Evolutionary conservation across 2,329 filamentous ascomycete species (phyloP).

Genomic region (Calycina marina): DNA sequence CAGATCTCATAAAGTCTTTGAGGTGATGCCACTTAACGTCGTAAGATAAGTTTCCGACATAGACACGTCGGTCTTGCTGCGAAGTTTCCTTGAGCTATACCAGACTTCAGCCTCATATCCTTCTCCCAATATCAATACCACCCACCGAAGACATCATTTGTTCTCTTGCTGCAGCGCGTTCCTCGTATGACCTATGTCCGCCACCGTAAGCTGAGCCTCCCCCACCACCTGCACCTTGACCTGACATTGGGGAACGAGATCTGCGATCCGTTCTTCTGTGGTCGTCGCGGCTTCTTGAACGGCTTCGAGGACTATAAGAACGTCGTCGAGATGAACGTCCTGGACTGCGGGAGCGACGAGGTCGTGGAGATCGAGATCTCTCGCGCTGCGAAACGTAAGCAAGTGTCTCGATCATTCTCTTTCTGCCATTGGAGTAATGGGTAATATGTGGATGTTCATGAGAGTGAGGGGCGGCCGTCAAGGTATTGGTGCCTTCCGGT

Average conservation of each 20-base stretch:
- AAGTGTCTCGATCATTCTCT: slow-evolving; percentile 19
- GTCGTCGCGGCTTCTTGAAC: slow-evolving; percentile 65
- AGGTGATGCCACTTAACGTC: slow-evolving; percentile 99
- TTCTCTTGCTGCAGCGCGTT: slow-evolving; percentile 70
- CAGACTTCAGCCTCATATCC: neutral
- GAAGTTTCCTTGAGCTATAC: slow-evolving; percentile 83
- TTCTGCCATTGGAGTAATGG: slow-evolving; percentile 4
- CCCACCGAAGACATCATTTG: slow-evolving; percentile 57
- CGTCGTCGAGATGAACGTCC: slow-evolving; percentile 53
- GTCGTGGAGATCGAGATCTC: slow-evolving; percentile 72
- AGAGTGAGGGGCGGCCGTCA: neutral
- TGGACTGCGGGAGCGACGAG: slow-evolving; percentile 42
- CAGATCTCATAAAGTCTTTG: slow-evolving; percentile 99
- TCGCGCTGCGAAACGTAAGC: slow-evolving; percentile 49
- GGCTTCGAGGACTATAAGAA: slow-evolving; percentile 66
- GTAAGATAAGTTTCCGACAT: slow-evolving; percentile 97
- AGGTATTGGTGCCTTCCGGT: neutral
- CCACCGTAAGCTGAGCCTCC: slow-evolving; percentile 50
- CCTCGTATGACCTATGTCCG: slow-evolving; percentile 67
- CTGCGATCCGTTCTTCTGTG: slow-evolving; percentile 61
- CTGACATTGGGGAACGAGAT: slow-evolving; percentile 79
- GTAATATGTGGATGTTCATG: too few species aligned
- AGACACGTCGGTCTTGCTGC: slow-evolving; percentile 97
- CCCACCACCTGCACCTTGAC: slow-evolving; percentile 49
- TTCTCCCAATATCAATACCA: neutral